A percentile compares a stretch with the other conserved stretches of the same genome.
phyloP scores from a whole-genome alignment of 345 rosid species.

The Gossypium arboreum region DNA sequence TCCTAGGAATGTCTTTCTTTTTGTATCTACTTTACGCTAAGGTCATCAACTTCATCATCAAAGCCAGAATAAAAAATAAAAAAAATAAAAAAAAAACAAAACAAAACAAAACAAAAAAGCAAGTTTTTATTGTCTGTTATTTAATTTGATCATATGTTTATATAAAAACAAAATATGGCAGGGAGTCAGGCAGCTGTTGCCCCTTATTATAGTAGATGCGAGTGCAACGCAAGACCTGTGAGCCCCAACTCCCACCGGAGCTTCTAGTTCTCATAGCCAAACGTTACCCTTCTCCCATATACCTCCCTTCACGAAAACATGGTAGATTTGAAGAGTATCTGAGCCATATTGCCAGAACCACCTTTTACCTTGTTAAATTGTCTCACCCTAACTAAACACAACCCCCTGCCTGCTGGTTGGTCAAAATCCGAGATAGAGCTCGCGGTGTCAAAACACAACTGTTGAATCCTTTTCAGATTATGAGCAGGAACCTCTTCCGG shows the following conservation, averaged over 20 bases:
- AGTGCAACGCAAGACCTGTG: neutral
- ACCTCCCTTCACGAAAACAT: neutral
- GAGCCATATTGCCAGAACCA: conserved; percentile 3
- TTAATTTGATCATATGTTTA: no score
- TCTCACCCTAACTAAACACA: neutral
- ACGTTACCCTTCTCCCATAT: conserved; percentile 5
- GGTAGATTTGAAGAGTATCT: conserved; percentile 10
- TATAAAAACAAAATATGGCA: no score
- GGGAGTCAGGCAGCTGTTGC: no score
- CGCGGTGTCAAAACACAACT: neutral
- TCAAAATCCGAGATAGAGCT: neutral
- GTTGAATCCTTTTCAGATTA: neutral
- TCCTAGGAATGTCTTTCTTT: no score
- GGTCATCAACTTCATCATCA: no score
- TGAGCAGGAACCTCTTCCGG: neutral
- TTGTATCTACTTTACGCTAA: no score
- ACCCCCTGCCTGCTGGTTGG: conserved; percentile 11
- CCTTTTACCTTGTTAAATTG: conserved; percentile 17
- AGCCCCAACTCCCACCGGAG: conserved; percentile 23
- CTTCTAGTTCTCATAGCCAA: conserved; percentile 17
- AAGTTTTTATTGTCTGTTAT: no score
- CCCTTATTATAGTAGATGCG: neutral
- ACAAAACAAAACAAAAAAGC: no score
- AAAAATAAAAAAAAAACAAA: no score
- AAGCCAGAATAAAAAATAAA: no score